A percentile compares a stretch with the other conserved stretches of the same genome.
Conservation (phyloP, 108 stramenopile genomes). For the Cyclotella baltica region DNA sequence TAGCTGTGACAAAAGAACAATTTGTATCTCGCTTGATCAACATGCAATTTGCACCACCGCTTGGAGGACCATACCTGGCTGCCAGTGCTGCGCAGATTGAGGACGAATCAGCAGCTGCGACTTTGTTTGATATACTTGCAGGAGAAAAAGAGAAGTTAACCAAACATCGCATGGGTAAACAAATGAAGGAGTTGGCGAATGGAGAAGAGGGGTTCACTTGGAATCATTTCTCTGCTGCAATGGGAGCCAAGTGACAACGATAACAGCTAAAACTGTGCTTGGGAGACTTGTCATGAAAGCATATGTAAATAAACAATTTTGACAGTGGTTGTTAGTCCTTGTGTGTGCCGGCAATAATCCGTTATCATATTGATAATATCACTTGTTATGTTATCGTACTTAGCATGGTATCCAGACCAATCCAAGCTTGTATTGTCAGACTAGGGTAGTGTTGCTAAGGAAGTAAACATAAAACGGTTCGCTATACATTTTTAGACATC, state of each 20-base stretch:
- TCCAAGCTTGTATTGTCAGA: too few relatives aligned
- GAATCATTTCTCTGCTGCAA: slow-evolving; percentile 64
- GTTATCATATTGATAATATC: too few relatives aligned
- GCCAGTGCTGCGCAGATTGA: slow-evolving; percentile 67
- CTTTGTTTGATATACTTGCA: slow-evolving; percentile 72
- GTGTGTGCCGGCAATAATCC: too few relatives aligned
- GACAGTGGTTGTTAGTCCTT: too few relatives aligned
- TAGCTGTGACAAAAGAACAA: slow-evolving; percentile 68
- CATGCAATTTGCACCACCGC: slow-evolving; percentile 69
- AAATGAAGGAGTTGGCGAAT: slow-evolving; percentile 67
- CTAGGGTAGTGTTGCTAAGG: too few relatives aligned
- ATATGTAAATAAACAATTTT: too few relatives aligned
- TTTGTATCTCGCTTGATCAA: slow-evolving; percentile 62
- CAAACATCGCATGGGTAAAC: slow-evolving; percentile 66
- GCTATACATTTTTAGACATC: too few relatives aligned
- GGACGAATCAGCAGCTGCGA: slow-evolving; percentile 54
- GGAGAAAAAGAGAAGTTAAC: slow-evolving; percentile 77
- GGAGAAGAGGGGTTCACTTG: slow-evolving; percentile 83
- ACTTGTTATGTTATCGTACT: too few relatives aligned
- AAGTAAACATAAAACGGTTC: too few relatives aligned
- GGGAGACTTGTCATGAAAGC: neutral
- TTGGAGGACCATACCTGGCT: slow-evolving; percentile 80
- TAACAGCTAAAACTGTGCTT: too few relatives aligned
- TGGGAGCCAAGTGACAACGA: slow-evolving; percentile 31
- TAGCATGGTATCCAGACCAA: too few relatives aligned